Evolutionary conservation across 2,329 filamentous ascomycete species (phyloP), one percentile per base, ranked within the genome.

Genomic region (Diaporthe capsici): DNA sequence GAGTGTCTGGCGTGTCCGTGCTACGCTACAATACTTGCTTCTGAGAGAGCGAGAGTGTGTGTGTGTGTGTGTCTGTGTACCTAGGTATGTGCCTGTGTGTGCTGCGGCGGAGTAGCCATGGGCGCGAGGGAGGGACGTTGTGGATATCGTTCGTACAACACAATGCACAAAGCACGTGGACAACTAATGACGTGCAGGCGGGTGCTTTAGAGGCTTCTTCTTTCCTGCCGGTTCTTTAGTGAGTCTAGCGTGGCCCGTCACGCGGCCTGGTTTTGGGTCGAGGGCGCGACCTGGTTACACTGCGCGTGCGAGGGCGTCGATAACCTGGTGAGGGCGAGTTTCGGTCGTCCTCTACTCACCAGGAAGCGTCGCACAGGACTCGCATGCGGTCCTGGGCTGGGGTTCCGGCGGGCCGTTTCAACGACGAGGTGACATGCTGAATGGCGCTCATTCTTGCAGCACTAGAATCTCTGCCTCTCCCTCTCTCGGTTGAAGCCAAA

Each of bases 131-230:
- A 53, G 53, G 39, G 61, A 70, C 72, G 72, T 70, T 60, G 55
- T 49, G 42, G 73, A 74, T n/a, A 51, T 74, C 37, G 63, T 39
- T 58, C 49, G 47, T 70, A 55, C 49, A 68, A 53, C 47, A 70
- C 31, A 37, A 71, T 74, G 73, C 73, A 74, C 47, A 60, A 74
- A 39, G 73, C 73, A 74, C 73, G 73, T 74, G 73, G 73, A 58
- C 73, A 53, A 37, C 12, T 22, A 49, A 71, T 74, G 63, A 74
- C 73, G 73, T 74, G 73, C 73, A 74, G 58, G 55, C 42, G 39
- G 60, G 42, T 47, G 61, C 44, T 65, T 39, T 39, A 74, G 55
- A 57, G 67, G 47, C 37, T 53, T 37, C 7, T 22, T 13, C 22
- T 25, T 37, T 71, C 39, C 61, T n/a, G 61, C 53, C 51, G 61